Evolutionary conservation across 805 yeast species (phyloP).

Genomic region (Ogataea dorogensis): DNA sequence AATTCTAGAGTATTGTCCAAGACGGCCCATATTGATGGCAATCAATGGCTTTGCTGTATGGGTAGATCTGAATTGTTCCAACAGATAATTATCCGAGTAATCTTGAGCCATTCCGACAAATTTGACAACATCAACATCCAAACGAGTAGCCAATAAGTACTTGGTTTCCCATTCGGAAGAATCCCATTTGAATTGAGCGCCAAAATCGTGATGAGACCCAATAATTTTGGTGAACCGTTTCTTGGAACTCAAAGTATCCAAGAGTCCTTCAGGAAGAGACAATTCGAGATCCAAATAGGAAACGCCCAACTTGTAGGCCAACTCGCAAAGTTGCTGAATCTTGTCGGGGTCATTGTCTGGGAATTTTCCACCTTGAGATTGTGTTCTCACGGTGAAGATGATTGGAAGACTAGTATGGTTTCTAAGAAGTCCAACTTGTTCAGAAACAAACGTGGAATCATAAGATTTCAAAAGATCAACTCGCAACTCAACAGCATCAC

Average conservation of each 20-base stretch:
- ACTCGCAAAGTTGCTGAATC: constrained; percentile 49
- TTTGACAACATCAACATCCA: constrained; percentile 73
- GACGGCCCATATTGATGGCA: constrained; percentile 77
- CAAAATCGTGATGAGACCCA: constrained; percentile 79
- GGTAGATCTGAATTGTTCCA: constrained; percentile 64
- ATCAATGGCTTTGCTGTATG: constrained; percentile 66
- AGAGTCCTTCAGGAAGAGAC: constrained; percentile 56
- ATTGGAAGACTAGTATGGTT: constrained; percentile 67
- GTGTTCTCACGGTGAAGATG: constrained; percentile 75
- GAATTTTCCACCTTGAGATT: constrained; percentile 79
- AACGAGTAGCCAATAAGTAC: constrained; percentile 61
- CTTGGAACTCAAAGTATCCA: constrained; percentile 48
- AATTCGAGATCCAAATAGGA: constrained; percentile 81
- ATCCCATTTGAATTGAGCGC: constrained; percentile 62
- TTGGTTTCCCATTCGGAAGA: constrained; percentile 71
- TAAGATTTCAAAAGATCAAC: constrained; percentile 64
- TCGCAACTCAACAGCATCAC: constrained; percentile 79
- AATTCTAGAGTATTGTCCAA: constrained; percentile 78
- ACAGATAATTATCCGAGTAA: constrained; percentile 63
- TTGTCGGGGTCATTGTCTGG: constrained; percentile 53
- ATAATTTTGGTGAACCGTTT: constrained; percentile 68
- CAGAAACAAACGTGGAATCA: constrained; percentile 57
- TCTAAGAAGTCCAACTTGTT: constrained; percentile 71
- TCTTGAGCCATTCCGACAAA: constrained; percentile 74
- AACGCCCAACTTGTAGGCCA: constrained; percentile 76